Conservation (phyloP, 305 asterid species). For the Fraxinus ornus region DNA sequence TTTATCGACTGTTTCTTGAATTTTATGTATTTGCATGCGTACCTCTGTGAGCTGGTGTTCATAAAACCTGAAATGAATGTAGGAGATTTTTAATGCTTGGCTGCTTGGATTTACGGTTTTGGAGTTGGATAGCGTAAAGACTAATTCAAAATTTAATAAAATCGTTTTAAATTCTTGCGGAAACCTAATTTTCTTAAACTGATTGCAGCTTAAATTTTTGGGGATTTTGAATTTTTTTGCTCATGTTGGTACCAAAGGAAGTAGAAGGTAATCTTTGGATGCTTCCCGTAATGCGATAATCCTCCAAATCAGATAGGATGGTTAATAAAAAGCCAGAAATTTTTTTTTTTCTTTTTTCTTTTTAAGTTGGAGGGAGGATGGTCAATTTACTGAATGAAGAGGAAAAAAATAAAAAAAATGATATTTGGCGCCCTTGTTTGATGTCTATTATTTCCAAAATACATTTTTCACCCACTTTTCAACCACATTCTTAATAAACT, state of each 20-base stretch:
- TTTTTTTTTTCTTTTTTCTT: background rate
- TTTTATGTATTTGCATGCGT: background rate
- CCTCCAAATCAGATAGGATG: background rate
- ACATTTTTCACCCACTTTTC: too few relatives aligned
- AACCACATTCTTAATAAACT: too few relatives aligned
- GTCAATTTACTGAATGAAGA: conserved; percentile 4
- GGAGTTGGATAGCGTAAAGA: background rate
- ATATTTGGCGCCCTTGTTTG: background rate
- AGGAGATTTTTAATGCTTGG: background rate
- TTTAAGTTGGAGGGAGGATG: conserved; percentile 1
- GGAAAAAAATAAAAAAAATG: background rate
- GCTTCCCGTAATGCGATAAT: background rate
- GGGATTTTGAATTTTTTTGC: background rate
- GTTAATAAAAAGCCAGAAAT: background rate
- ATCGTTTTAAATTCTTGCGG: background rate
- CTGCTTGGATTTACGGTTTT: conserved; percentile 17
- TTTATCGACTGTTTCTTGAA: background rate
- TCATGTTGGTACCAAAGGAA: background rate
- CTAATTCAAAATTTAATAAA: conserved; percentile 1
- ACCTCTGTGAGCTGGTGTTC: background rate
- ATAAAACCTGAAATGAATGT: conserved; percentile 1
- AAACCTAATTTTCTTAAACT: background rate
- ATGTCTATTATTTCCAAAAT: too few relatives aligned
- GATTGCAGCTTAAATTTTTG: background rate
- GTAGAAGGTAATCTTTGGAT: background rate